Evolutionary conservation across 164 flowering plant species (phyloP).

Genomic region (Stephania japonica): DNA sequence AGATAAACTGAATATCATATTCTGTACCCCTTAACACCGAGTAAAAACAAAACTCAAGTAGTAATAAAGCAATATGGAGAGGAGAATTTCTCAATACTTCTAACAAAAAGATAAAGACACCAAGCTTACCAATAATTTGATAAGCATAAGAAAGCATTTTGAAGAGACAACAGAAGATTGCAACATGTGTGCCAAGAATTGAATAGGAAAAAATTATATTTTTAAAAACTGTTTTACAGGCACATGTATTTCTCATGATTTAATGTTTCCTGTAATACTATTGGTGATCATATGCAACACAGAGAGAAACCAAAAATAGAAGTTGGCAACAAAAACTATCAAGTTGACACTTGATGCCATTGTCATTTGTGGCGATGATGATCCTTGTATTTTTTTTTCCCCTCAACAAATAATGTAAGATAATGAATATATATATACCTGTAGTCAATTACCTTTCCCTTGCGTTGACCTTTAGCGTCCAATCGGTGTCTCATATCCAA

Average conservation of each 20-base stretch:
- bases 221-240: not conserved
- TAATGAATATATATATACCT: constrained; percentile 36
- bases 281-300: no score
- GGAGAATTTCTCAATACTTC: not conserved
- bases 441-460: constrained; percentile 93
- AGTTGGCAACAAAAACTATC: not conserved
- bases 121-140: not conserved
- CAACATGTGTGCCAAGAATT: not conserved
- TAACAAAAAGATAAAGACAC: not conserved
- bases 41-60: not conserved
- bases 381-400: not conserved
- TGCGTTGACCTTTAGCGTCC: constrained; percentile 86
- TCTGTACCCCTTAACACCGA: not conserved
- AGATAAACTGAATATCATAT: not conserved
- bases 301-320: no score
- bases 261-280: not conserved
- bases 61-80: not conserved
- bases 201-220: not conserved
- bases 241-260: not conserved
- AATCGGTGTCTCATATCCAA: constrained; percentile 91
- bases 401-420: not conserved
- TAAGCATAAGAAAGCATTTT: not conserved
- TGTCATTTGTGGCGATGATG: not conserved
- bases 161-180: not conserved
- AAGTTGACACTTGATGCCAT: no score